Base-by-base conservation (phyloP, 2,329 filamentous ascomycete species). In the Cryphonectria radicalis region DNA sequence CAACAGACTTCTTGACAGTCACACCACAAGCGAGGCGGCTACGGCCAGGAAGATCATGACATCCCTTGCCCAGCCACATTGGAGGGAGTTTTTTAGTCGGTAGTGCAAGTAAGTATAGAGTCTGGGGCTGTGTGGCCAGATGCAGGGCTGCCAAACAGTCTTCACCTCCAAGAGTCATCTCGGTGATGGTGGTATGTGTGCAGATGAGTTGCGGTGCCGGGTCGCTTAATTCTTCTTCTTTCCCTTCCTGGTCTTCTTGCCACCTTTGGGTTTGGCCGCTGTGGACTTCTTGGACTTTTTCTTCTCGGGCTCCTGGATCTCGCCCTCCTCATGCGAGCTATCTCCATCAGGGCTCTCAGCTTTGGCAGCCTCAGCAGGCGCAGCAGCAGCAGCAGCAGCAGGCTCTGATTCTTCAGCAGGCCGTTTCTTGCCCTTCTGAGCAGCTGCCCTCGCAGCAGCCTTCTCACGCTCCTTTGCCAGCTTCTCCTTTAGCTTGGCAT, bases 391-490 rank as follows among this genome's bases (percentile, higher is more conserved):
- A 22, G 65, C 57, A 32, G 64, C 46, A 32, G 43, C 55, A 40
- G 66, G 3, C 72, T 73, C 66, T 2, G 70, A 46, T n/a, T 75
- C 76, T 42, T 78, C 76, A 3, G 76, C 74, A 63, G 79, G 78
- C 11, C 79, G 77, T 71, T 81, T 81, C 75, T 83, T 87, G 25
- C 65, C 59, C 53, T 66, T 68, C 37, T 67, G 68, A 46, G 59
- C 66, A 63, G 63, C 66, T 4, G 72, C 72, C 66, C 66, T 68
- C 66, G 86, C 78, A 3, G 86, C 79, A 11, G 86, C 85, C 77
- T 85, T 87, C 57, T 85, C 86, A 11, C 84, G 82, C 79, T 89
- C 87, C 74, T 86, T 87, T 2, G 87, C 85, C 73, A 89, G 86
- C 79, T 87, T 86, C 74, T 88, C 86, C 4, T 83, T 83, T 46